A percentile compares a stretch with the other conserved stretches of the same genome.
Conservation (phyloP, 306 rosid species). For the Malus sylvestris region DNA sequence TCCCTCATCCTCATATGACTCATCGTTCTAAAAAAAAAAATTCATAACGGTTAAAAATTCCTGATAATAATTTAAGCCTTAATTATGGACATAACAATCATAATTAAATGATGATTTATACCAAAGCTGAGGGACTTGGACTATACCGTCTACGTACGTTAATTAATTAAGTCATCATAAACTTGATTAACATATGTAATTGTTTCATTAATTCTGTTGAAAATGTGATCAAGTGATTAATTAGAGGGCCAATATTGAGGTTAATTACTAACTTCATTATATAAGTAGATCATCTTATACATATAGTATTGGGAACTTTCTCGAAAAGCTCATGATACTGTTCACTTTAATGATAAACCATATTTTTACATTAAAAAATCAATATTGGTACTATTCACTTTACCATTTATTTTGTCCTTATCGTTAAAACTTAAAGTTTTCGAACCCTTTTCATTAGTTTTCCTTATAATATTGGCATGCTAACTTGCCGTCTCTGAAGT, state of each 20-base stretch:
- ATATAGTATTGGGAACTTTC: not conserved
- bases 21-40: not conserved
- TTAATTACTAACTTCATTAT: no score
- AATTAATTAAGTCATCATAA: not conserved
- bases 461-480: not conserved
- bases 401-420: no score
- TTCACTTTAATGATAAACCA: no score
- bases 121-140: not conserved
- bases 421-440: no score
- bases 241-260: not conserved
- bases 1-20: not conserved
- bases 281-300: not conserved
- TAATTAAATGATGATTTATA: not conserved
- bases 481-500: constrained; percentile 18
- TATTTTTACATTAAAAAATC: no score
- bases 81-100: not conserved
- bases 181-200: not conserved
- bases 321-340: no score
- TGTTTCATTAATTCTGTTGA: not conserved
- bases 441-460: no score
- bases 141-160: not conserved
- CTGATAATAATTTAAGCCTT: not conserved
- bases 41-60: not conserved
- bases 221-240: not conserved
- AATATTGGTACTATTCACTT: no score